Evolutionary conservation across 2,329 filamentous ascomycete genomes (phyloP).

Genomic region (Lecanicillium sp.): DNA sequence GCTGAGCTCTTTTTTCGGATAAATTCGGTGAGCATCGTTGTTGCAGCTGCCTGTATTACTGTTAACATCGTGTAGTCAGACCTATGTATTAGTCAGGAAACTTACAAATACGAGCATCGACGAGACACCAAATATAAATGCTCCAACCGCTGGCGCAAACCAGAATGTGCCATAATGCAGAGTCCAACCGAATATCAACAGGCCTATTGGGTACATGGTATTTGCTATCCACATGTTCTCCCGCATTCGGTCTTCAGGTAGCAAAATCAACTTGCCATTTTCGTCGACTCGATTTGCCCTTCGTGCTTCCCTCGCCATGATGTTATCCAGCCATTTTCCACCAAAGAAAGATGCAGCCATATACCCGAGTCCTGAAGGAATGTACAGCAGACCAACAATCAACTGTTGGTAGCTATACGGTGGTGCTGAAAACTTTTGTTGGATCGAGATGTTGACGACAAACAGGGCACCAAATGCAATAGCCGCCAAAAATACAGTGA

Average conservation of each 20-base stretch:
- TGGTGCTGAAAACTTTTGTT: constrained; percentile 54
- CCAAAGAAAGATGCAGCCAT: constrained; percentile 59
- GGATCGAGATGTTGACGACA: constrained; percentile 68
- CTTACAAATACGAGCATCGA: constrained; percentile 71
- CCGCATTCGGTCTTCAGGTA: constrained; percentile 73
- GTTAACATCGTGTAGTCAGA: constrained; percentile 10
- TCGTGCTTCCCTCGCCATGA: constrained; percentile 71
- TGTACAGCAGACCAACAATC: constrained; percentile 66
- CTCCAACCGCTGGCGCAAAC: constrained; percentile 53
- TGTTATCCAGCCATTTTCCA: constrained; percentile 69
- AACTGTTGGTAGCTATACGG: constrained; percentile 64
- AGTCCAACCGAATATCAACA: constrained; percentile 75
- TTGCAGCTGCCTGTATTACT: constrained; percentile 35
- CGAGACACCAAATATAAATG: constrained; percentile 67
- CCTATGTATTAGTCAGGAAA: too few species aligned
- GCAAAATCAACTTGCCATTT: constrained; percentile 55
- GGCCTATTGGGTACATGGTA: constrained; percentile 57
- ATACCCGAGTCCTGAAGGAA: constrained; percentile 70
- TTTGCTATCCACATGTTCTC: constrained; percentile 75
- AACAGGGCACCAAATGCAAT: constrained; percentile 71
- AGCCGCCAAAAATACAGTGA: constrained; percentile 66
- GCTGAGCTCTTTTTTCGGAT: constrained; percentile 62
- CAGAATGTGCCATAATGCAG: constrained; percentile 56
- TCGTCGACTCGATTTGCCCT: constrained; percentile 61
- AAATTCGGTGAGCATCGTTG: constrained; percentile 81